phyloP scores from a whole-genome alignment of 2,329 filamentous ascomycete genomes.

The Fusarium sp. region DNA sequence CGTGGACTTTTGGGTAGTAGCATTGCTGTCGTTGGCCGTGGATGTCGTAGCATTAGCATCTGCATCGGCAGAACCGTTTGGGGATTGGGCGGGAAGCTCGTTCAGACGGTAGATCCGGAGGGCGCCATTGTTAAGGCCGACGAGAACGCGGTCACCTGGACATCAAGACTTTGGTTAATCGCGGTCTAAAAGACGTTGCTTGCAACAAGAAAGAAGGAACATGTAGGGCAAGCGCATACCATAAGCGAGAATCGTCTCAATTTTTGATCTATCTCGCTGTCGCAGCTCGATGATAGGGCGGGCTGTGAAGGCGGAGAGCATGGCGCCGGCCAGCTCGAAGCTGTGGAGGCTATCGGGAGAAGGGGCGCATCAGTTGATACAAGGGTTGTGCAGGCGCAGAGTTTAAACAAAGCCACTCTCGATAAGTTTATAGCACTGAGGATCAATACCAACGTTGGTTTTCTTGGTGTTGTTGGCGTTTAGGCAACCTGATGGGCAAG shows the following conservation, averaged over 20 bases:
- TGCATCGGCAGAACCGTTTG: conserved; percentile 53
- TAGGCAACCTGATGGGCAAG: conserved; percentile 12
- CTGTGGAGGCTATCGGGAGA: conserved; percentile 50
- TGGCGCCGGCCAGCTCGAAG: conserved; percentile 68
- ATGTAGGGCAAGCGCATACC: conserved; percentile 64
- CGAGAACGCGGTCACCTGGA: conserved; percentile 87
- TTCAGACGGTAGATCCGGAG: conserved; percentile 94
- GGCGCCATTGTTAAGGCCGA: conserved; percentile 90
- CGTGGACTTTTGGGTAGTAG: conserved; percentile 51
- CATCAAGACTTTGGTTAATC: conserved; percentile 22
- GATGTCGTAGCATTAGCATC: conserved; percentile 49
- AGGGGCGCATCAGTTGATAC: conserved; percentile 51
- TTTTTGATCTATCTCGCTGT: conserved; percentile 94
- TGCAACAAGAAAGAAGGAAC: neutral
- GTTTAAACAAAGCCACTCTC: conserved; percentile 2
- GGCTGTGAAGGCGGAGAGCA: conserved; percentile 98
- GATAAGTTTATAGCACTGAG: neutral
- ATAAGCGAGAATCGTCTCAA: conserved; percentile 94
- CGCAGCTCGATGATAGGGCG: conserved; percentile 97
- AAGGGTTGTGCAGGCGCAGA: conserved; percentile 1
- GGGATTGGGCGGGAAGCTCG: conserved; percentile 64
- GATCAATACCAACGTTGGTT: neutral
- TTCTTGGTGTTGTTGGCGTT: conserved; percentile 15
- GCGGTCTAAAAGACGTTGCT: neutral
- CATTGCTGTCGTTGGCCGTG: conserved; percentile 49